These are phyloP conservation scores for Colletotrichum lindemuthianum DNA, from an alignment of 2,329 filamentous ascomycete species.

Conservation along the genomic window DNA sequence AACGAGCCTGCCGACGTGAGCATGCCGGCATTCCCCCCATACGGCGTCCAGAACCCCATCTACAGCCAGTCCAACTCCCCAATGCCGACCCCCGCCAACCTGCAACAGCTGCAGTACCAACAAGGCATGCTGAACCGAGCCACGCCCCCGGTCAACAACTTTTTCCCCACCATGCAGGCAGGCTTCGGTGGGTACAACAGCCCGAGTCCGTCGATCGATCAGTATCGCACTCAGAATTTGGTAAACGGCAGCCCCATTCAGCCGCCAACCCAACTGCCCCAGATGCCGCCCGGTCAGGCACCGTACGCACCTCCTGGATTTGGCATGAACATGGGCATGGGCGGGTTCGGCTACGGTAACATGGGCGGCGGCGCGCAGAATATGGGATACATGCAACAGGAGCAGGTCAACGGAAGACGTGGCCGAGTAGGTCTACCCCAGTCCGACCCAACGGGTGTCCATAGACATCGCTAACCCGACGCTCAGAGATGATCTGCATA, in stretches of 20 bases:
- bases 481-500: conserved; percentile 29
- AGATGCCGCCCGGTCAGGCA: conserved; percentile 54
- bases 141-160: conserved; percentile 65
- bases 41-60: conserved; percentile 61
- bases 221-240: conserved; percentile 64
- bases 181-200: conserved; percentile 64
- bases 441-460: conserved; percentile 27
- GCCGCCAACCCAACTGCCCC: conserved; percentile 52
- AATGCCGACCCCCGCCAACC: conserved; percentile 57
- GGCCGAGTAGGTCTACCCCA: conserved; percentile 65
- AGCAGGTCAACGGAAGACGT: conserved; percentile 65
- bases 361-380: conserved; percentile 56
- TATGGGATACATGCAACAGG: conserved; percentile 65
- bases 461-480: conserved; percentile 24
- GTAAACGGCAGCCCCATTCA: conserved; percentile 63
- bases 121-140: conserved; percentile 66
- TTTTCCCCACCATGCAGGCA: conserved; percentile 65
- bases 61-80: conserved; percentile 58
- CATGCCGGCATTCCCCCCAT: conserved; percentile 61
- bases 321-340: conserved; percentile 57
- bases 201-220: conserved; percentile 61
- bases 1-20: conserved; percentile 63
- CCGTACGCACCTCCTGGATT: conserved; percentile 62
- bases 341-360: conserved; percentile 57
- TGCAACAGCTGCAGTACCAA: conserved; percentile 69